Evolutionary conservation across 805 yeast genomes (phyloP), one percentile per base, ranked within the genome.

Genomic region (Saturnispora dispora): DNA sequence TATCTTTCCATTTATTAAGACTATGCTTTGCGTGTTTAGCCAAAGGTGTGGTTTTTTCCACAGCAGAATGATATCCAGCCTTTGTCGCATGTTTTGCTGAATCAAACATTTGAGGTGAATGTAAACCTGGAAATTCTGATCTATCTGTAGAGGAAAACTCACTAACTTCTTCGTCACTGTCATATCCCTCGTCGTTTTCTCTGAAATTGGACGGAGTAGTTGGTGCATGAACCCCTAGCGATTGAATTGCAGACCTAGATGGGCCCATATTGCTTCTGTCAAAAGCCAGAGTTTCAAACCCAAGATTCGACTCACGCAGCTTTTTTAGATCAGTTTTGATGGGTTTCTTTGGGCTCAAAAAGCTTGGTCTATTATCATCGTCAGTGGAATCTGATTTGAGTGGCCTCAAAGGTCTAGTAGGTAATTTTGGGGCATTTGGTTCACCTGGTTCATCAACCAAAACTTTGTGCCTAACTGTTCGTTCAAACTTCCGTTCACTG

Each of bases 21-120:
- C 53, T 50, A 8, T 43, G 45, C 35, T 51, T 46, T 22, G 57
- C 55, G 18, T 54, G 53, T 20, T 47, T 44, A 7, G 57, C 52
- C n/a, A 44, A 46, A 6, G 58, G 56, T 3, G 47, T 42, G 0
- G 58, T 52, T 22, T 46, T 54, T 35, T 52, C 57, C n/a, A 41
- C 48, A 5, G 53, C 56, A 5, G 44, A 23, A 22, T 48, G n/a
- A 15, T 40, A 53, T 25, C 58, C 56, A 7, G 50, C 46, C 20
- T 48, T 55, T 17, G 52, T 51, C 28, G 51, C 51, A 22, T 43
- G 37, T 36, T 49, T 54, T 17, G 57, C 57, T 27, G 36, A 37
- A 18, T 28, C 45, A 7, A 53, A 40, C 3, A 55, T 36, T 13
- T 46, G 49, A 4, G 58, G 48, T 3, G 58, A 44, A 11, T 45